A percentile compares a stretch with the other conserved stretches of the same genome.
These are phyloP conservation scores for Nakazawaea ishiwadae DNA, from an alignment of 805 yeast species.

Conservation along the genomic window DNA sequence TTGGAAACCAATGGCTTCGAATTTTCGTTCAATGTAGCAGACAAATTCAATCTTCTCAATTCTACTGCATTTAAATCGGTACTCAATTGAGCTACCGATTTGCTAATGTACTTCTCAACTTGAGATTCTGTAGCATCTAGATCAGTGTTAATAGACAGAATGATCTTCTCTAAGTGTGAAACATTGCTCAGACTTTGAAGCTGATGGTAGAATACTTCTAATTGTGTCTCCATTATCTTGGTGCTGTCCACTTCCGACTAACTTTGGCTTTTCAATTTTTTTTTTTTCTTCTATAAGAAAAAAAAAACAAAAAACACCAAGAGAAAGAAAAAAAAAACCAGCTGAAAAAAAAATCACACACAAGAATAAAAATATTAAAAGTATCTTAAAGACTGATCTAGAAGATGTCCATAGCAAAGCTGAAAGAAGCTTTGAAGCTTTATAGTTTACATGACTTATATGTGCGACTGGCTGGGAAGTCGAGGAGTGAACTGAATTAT, in stretches of 20 bases:
- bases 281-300: not conserved
- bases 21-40: constrained; percentile 17
- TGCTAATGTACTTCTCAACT: not conserved
- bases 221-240: not conserved
- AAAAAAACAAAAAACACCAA: not conserved
- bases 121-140: not conserved
- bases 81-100: not conserved
- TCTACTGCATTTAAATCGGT: constrained; percentile 5
- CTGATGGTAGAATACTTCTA: constrained; percentile 2
- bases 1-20: constrained; percentile 53
- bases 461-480: not conserved
- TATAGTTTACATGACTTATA: not conserved
- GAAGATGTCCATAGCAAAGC: too few species aligned
- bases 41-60: constrained; percentile 7
- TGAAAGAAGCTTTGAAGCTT: not conserved
- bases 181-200: constrained; percentile 4
- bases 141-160: constrained; percentile 1
- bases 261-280: not conserved
- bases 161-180: constrained; percentile 3
- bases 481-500: constrained; percentile 1
- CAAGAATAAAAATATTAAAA: too few species aligned
- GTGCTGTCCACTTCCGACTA: constrained; percentile 1
- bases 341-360: too few species aligned
- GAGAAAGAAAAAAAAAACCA: not conserved
- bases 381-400: too few species aligned